These are phyloP conservation scores for Apiospora saccharicola DNA, from an alignment of 2,329 filamentous ascomycete genomes.

Conservation along the genomic window DNA sequence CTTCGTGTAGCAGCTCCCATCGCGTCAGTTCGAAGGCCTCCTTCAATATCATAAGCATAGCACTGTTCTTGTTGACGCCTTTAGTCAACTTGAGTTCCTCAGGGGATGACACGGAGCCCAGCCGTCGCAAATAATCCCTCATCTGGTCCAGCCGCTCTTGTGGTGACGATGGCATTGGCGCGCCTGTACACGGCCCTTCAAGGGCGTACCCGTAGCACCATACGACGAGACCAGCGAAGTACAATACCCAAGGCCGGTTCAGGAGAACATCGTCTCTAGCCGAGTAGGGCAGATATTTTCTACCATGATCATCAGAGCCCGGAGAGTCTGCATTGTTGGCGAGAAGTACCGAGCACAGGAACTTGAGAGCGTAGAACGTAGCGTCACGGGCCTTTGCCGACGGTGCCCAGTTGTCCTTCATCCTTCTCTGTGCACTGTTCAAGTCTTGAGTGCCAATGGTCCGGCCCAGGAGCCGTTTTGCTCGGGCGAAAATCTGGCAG, in stretches of 20 bases:
- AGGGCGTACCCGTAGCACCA: conserved; percentile 95
- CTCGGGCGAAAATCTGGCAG: conserved; percentile 93
- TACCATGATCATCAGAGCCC: conserved; percentile 47
- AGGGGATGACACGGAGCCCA: conserved; percentile 76
- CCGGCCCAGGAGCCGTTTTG: conserved; percentile 83
- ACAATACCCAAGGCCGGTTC: conserved; percentile 94
- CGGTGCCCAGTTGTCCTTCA: conserved; percentile 90
- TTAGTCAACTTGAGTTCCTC: conserved; percentile 77
- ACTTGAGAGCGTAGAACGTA: conserved; percentile 89
- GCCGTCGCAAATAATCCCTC: conserved; percentile 76
- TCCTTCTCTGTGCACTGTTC: conserved; percentile 78
- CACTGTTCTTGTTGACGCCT: conserved; percentile 83
- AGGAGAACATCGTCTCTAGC: conserved; percentile 88
- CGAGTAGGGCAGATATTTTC: conserved; percentile 66
- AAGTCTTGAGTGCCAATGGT: conserved; percentile 86
- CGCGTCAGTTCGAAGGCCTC: conserved; percentile 83
- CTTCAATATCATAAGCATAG: conserved; percentile 80
- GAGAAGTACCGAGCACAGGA: conserved; percentile 83
- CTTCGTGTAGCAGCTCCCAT: conserved; percentile 93
- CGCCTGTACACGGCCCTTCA: conserved; percentile 74
- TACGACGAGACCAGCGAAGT: conserved; percentile 89
- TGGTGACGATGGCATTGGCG: conserved; percentile 61
- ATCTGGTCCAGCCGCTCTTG: conserved; percentile 79
- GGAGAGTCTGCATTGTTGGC: conserved; percentile 57
- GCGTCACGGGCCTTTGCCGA: conserved; percentile 89